phyloP scores from a whole-genome alignment of 352 stramenopile species.

The Globisporangium paroecandrum region DNA sequence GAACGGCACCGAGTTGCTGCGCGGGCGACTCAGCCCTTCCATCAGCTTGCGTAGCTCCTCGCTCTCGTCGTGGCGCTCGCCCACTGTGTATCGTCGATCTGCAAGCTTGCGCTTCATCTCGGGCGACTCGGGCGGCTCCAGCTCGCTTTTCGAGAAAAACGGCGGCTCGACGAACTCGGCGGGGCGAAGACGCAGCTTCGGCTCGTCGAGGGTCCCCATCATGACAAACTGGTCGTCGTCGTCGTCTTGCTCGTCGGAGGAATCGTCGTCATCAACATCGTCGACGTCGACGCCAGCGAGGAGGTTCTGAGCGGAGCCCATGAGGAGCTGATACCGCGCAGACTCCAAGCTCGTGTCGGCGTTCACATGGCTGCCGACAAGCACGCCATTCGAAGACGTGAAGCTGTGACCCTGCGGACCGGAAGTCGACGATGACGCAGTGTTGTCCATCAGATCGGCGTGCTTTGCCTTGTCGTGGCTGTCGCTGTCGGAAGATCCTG shows the following conservation, averaged over 20 bases:
- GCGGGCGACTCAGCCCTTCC: conserved; percentile 54
- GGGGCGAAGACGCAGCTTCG: conserved; percentile 4
- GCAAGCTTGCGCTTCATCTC: conserved; percentile 9
- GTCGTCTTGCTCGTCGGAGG: conserved; percentile 36
- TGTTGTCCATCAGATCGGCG: conserved; percentile 13
- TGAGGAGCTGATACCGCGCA: conserved; percentile 16
- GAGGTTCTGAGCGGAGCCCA: conserved; percentile 13
- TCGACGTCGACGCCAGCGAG: conserved; percentile 24
- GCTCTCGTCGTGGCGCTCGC: conserved; percentile 33
- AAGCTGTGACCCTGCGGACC: conserved; percentile 13
- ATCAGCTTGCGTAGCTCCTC: conserved; percentile 60
- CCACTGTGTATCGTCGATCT: conserved; percentile 11
- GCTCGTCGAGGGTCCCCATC: conserved; percentile 16
- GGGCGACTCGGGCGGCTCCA: conserved; percentile 14
- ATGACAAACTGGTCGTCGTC: conserved; percentile 33
- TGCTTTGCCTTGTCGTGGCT: conserved; percentile 11
- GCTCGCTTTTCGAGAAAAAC: conserved; percentile 41
- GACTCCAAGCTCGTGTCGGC: conserved; percentile 17
- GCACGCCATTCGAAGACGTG: conserved; percentile 15
- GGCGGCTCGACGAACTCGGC: conserved; percentile 5
- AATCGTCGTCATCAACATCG: conserved; percentile 26
- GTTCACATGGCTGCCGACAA: conserved; percentile 11
- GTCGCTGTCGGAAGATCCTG: conserved; percentile 10
- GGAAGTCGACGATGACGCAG: conserved; percentile 14
- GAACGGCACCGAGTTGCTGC: conserved; percentile 61